These are phyloP conservation scores for Pythium phragmitis DNA, from an alignment of 352 stramenopile genomes.

Conservation along the genomic window DNA sequence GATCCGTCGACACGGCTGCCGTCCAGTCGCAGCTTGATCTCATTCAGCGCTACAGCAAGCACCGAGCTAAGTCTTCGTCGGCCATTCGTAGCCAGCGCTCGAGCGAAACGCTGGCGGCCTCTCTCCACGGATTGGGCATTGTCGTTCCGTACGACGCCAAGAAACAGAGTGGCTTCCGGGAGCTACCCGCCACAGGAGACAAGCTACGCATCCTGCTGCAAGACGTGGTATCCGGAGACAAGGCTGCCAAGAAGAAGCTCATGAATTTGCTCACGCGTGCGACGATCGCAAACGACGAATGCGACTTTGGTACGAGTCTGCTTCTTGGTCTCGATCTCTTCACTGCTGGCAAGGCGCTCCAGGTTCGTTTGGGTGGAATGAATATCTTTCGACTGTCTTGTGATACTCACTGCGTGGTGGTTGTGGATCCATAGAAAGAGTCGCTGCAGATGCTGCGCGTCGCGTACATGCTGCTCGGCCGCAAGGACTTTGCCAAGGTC, in stretches of 20 bases:
- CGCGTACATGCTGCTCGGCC: slow-evolving; percentile 49
- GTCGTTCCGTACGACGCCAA: slow-evolving; percentile 49
- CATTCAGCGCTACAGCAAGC: slow-evolving; percentile 4
- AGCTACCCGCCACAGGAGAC: slow-evolving; percentile 40
- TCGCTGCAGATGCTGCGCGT: slow-evolving; percentile 44
- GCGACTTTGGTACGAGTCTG: slow-evolving; percentile 64
- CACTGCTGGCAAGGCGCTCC: slow-evolving; percentile 34
- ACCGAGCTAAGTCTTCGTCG: slow-evolving; percentile 6
- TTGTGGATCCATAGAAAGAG: slow-evolving; percentile 36
- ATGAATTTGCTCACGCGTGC: slow-evolving; percentile 60
- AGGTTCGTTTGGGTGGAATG: slow-evolving; percentile 28
- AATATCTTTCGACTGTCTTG: neutral
- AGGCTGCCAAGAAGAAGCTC: slow-evolving; percentile 32
- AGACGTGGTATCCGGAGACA: slow-evolving; percentile 24
- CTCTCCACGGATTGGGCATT: slow-evolving; percentile 49
- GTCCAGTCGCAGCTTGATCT: slow-evolving; percentile 1
- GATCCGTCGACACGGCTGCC: neutral
- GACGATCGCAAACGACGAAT: slow-evolving; percentile 70
- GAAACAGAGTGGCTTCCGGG: slow-evolving; percentile 51
- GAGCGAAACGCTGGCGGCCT: slow-evolving; percentile 35
- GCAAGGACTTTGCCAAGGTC: slow-evolving; percentile 47
- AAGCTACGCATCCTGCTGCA: slow-evolving; percentile 36
- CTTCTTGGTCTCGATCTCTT: slow-evolving; percentile 65
- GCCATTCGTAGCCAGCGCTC: slow-evolving; percentile 30
- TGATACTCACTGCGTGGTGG: neutral